phyloP scores from a whole-genome alignment of 441 rosid species.

The Populus hybrid region DNA sequence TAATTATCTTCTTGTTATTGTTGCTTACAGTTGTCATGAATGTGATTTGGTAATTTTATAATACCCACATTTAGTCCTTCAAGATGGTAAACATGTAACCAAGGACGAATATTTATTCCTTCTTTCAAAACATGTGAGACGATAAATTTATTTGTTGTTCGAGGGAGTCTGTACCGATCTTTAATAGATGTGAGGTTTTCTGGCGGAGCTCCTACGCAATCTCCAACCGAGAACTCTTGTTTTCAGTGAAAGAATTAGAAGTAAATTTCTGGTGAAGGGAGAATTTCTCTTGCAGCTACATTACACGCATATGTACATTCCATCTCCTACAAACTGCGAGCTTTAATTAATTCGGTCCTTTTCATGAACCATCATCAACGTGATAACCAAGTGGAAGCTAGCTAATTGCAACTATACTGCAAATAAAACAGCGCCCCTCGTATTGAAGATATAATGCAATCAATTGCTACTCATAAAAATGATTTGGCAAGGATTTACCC shows the following conservation, averaged over 20 bases:
- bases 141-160: neutral
- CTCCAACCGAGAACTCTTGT: neutral
- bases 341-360: neutral
- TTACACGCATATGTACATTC: neutral
- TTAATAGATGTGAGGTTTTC: neutral
- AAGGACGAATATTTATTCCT: constrained; percentile 8
- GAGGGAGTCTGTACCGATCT: neutral
- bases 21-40: constrained; percentile 23
- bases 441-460: constrained; percentile 16
- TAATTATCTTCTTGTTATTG: neutral
- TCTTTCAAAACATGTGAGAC: constrained; percentile 5
- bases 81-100: constrained; percentile 5
- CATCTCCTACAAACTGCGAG: neutral
- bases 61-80: neutral
- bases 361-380: constrained; percentile 21
- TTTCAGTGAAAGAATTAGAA: neutral
- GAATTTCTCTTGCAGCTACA: neutral
- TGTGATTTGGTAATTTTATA: constrained; percentile 7
- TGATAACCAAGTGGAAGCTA: constrained; percentile 19
- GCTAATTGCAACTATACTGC: constrained; percentile 5
- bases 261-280: neutral
- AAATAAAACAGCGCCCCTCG: constrained; percentile 30
- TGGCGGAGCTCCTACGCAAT: neutral
- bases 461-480: constrained; percentile 1
- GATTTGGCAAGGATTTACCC: constrained; percentile 17